A percentile compares a stretch with the other conserved stretches of the same genome.
Evolutionary conservation across 768 basidiomycete species (phyloP).

Genomic region (Kwoniella bestiolae): DNA sequence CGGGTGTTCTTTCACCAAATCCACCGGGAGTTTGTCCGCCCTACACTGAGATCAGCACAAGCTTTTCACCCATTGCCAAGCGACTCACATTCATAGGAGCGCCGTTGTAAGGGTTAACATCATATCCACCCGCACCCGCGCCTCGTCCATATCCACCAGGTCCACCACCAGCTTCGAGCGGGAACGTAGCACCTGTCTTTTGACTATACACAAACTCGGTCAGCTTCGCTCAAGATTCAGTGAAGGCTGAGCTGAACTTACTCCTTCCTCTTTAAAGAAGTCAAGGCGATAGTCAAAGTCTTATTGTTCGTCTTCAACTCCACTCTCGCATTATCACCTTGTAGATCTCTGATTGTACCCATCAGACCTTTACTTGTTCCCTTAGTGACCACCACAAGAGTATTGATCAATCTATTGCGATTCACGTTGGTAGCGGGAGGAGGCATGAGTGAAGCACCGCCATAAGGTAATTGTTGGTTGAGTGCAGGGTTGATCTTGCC

Average conservation of each 20-base stretch:
- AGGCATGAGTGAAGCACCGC: slow-evolving; percentile 49
- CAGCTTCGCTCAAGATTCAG: neutral
- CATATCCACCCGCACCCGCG: slow-evolving; percentile 38
- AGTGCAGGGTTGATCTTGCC: slow-evolving; percentile 90
- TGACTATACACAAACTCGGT: slow-evolving; percentile 26
- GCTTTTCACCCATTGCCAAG: neutral
- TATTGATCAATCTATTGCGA: slow-evolving; percentile 72
- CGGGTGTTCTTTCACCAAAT: slow-evolving; percentile 57
- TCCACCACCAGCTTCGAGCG: slow-evolving; percentile 40
- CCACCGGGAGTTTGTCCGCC: slow-evolving; percentile 42
- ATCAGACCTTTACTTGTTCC: slow-evolving; percentile 89
- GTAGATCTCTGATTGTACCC: slow-evolving; percentile 93
- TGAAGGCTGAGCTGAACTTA: slow-evolving; percentile 59
- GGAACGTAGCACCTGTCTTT: slow-evolving; percentile 44
- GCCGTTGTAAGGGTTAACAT: slow-evolving; percentile 45
- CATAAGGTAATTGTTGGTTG: slow-evolving; percentile 47
- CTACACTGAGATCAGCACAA: slow-evolving; percentile 28
- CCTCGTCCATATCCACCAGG: slow-evolving; percentile 19
- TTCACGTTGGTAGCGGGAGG: slow-evolving; percentile 37
- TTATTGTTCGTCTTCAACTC: slow-evolving; percentile 90
- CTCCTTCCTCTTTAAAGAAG: slow-evolving; percentile 73
- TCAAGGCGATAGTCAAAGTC: slow-evolving; percentile 81
- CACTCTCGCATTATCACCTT: slow-evolving; percentile 81
- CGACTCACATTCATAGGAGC: slow-evolving; percentile 32
- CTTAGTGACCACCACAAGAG: slow-evolving; percentile 75